Evolutionary conservation across 2,329 filamentous ascomycete species (phyloP).

Genomic region (Penicillium sp.): DNA sequence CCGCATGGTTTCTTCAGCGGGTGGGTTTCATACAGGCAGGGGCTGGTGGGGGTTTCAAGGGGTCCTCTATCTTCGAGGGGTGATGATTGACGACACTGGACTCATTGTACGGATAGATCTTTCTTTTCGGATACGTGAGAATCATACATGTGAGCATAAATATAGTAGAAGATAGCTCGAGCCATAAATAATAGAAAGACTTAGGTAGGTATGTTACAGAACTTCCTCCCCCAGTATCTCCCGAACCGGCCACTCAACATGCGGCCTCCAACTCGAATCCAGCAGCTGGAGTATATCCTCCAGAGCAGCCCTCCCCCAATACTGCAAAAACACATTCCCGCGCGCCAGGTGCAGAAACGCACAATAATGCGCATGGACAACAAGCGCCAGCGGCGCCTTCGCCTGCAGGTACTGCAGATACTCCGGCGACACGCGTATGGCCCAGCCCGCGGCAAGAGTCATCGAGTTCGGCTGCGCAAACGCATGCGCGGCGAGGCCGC

Average conservation of each 20-base stretch:
- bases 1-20: too few species aligned
- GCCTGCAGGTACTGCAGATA: constrained; percentile 22
- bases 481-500: constrained; percentile 17
- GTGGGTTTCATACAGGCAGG: too few species aligned
- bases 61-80: too few species aligned
- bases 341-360: constrained; percentile 24
- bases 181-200: background rate
- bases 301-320: constrained; percentile 25
- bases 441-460: constrained; percentile 29
- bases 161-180: background rate
- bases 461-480: constrained; percentile 25
- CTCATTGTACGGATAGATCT: too few species aligned
- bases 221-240: constrained; percentile 15
- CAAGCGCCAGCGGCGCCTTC: constrained; percentile 24
- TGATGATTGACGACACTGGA: too few species aligned
- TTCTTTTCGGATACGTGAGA: too few species aligned
- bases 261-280: constrained; percentile 21
- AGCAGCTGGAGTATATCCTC: constrained; percentile 22
- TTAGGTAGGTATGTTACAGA: background rate
- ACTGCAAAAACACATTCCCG: constrained; percentile 26
- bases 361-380: constrained; percentile 31
- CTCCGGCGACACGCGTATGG: constrained; percentile 21
- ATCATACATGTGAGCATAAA: too few species aligned
- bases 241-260: constrained; percentile 26
- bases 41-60: too few species aligned